Percentiles rank a stretch among this genome's conserved stretches.
These are phyloP conservation scores for Amaranthus tricolor DNA, from an alignment of 179 eudicot genomes.

Conservation along the genomic window DNA sequence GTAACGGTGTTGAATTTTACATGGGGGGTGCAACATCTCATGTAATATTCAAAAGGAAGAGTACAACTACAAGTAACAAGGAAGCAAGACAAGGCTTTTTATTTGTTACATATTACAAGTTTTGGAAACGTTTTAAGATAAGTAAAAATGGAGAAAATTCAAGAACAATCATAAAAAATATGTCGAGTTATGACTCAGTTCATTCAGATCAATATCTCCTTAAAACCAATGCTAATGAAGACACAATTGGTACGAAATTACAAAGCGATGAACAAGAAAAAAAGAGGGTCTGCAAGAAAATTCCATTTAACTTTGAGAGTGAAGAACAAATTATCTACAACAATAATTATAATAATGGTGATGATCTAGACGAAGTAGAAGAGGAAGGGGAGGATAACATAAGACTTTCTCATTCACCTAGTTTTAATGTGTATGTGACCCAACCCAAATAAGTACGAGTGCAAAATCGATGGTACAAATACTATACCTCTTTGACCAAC, in stretches of 20 bases:
- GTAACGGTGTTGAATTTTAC: background rate
- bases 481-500: background rate
- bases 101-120: background rate
- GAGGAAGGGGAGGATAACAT: background rate
- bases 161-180: background rate
- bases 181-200: too few species aligned
- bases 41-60: background rate
- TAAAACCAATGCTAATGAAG: background rate
- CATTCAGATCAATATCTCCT: background rate
- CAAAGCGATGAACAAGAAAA: background rate
- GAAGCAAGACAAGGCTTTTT: background rate
- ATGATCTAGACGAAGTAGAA: background rate
- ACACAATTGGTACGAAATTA: background rate
- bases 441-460: background rate
- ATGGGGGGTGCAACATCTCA: slow-evolving; percentile 1
- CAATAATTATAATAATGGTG: background rate
- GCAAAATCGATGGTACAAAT: slow-evolving; percentile 12
- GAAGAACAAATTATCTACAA: background rate
- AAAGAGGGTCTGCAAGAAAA: background rate
- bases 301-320: background rate
- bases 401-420: slow-evolving; percentile 8
- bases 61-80: background rate
- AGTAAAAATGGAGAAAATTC: background rate
- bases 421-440: slow-evolving; percentile 23
- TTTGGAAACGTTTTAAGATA: slow-evolving; percentile 1